Evolutionary conservation across 2,329 filamentous ascomycete genomes (phyloP), one percentile per base, ranked within the genome.

Genomic region (Diaporthe velutina): DNA sequence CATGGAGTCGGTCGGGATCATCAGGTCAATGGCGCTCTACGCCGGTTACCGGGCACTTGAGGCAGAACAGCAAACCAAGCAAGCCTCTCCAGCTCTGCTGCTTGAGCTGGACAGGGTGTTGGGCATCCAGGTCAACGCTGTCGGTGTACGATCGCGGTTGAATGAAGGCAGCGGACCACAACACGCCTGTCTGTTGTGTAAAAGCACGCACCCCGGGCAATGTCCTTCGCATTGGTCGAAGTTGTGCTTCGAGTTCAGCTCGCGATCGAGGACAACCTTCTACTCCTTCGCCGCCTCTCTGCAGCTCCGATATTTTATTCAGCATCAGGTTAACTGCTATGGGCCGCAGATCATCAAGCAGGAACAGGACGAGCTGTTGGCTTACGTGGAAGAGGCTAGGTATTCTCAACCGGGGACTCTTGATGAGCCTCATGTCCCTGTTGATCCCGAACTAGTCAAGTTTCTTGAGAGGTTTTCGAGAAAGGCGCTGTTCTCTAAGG

Each of bases 1-100:
- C 6, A 66, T 48, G 42, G 40, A 48, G 42, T 66, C 61, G 22
- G 42, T 50, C 7, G 61, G 61, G 4, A 50, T 35, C 1, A 50
- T 66, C 22, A 66, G 61, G 25, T 66, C 61, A 48, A 35, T 66
- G 61, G 61, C 42, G 3, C 61, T 66, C 42, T 66, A 66, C 22
- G 61, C 61, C 7, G 61, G 61, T 12, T 66, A 35, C 22, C 45
- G 61, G 35, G 61, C 61, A n/a, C 61, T 50, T 17, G 61, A 66
- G 12, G 42, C 61, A 48, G 61, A 50, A 9, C 61, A 66, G 19
- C 12, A 50, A 42, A 50, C 42, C 12, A n/a, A 50, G 22, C 30
- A 50, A 22, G 61, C 61, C 22, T 50, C 42, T 3, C 25, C 61
- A 66, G 45, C 19, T 25, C 61, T 66, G 19, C 9, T 66, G 1